Conservation (phyloP, 2,329 filamentous ascomycete genomes). For the Fusarium setosum region DNA sequence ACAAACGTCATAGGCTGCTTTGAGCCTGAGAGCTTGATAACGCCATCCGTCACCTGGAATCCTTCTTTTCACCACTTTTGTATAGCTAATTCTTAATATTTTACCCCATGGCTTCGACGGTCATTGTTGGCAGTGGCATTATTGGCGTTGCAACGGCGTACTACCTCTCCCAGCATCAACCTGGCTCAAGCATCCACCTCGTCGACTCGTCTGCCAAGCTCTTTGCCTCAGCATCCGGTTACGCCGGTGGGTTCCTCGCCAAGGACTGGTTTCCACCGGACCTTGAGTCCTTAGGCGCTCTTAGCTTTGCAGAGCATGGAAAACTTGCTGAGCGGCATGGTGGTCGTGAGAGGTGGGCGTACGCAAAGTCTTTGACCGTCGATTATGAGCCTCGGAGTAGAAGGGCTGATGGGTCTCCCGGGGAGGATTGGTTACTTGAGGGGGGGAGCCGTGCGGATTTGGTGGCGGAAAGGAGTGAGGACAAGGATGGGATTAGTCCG, state of each 20-base stretch:
- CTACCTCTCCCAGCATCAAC: conserved; percentile 69
- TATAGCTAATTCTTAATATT: conserved; percentile 1
- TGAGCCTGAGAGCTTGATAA: conserved; percentile 7
- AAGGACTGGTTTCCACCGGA: conserved; percentile 76
- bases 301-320: conserved; percentile 78
- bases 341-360: conserved; percentile 66
- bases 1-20: conserved; percentile 32
- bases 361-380: conserved; percentile 66
- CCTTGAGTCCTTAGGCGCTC: conserved; percentile 67
- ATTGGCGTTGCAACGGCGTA: conserved; percentile 79
- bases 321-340: conserved; percentile 69
- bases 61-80: neutral
- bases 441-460: conserved; percentile 70
- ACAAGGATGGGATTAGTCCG: conserved; percentile 47
- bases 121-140: conserved; percentile 77
- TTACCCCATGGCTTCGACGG: conserved; percentile 59
- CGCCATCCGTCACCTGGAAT: conserved; percentile 7
- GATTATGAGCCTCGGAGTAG: conserved; percentile 56
- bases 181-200: conserved; percentile 56
- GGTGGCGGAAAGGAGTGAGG: conserved; percentile 51
- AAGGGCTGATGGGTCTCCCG: conserved; percentile 53
- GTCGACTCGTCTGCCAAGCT: conserved; percentile 63
- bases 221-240: conserved; percentile 80
- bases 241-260: conserved; percentile 79
- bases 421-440: conserved; percentile 74